Evolutionary conservation across 805 yeast species (phyloP), one percentile per base, ranked within the genome.

Genomic region (Schizosaccharomyces lindneri): DNA sequence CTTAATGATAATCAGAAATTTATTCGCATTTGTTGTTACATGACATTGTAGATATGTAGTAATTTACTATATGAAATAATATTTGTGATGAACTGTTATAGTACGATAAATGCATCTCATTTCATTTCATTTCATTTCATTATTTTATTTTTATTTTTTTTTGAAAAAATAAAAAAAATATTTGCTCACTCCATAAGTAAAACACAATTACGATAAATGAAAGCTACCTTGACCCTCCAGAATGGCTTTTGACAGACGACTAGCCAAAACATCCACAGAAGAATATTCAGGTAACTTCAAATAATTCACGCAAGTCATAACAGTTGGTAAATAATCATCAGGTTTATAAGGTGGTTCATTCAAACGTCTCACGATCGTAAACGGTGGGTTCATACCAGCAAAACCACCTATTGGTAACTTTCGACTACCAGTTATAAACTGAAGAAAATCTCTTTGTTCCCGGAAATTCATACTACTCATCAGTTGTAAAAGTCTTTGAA

Each of bases 231-330:
- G 83, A 31, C 98, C 98, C 66, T 90, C 97, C 4, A 75, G 75
- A 68, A 88, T 80, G 0, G 97, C 97, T 63, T 80, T 84, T 13
- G 71, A 61, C 6, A 93, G 71, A 61, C 84, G 75, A 41, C 74
- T 69, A 60, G 70, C 73, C 83, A 93, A 77, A 1, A 85, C 71
- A 19, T 76, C 81, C 63, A 76, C 78, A 43, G 78, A 73, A 2
- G 87, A 78, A 69, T 90, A 93, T 64, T 84, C 79, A 4, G 98
- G 97, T 24, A 93, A 73, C 70, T 90, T 90, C 65, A 90, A 75
- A 69, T 90, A 93, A 69, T 90, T 90, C 2, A 95, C 97, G 74
- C 98, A 90, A 0, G 98, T 90, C 98, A 90, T 90, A 2, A 93
- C 98, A 72, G 95, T 87, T 1, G 98, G 97, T 62, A 93, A 75